A percentile compares a stretch with the other conserved stretches of the same genome.
Evolutionary conservation across 2,329 filamentous ascomycete species (phyloP).

Genomic region (Byssothecium circinans): DNA sequence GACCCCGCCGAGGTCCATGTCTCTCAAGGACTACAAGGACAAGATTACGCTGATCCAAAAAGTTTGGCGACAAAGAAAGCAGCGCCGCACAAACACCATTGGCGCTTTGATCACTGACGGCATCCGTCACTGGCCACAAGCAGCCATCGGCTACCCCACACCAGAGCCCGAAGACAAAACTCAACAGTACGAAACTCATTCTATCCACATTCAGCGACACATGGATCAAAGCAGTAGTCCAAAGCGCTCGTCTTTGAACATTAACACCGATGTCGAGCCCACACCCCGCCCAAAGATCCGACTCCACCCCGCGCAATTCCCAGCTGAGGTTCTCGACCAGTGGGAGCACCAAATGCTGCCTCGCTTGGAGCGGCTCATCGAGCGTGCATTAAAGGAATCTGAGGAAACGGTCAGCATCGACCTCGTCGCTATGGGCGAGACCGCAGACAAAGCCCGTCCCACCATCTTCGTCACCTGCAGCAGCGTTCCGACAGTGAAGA

Average conservation of each 20-base stretch:
- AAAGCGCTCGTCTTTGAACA: conserved; percentile 37
- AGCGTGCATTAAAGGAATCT: conserved; percentile 71
- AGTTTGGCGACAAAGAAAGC: conserved; percentile 41
- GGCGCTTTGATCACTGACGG: conserved; percentile 35
- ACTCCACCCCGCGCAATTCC: conserved; percentile 54
- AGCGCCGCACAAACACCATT: conserved; percentile 31
- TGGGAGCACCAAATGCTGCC: conserved; percentile 74
- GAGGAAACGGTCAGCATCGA: conserved; percentile 78
- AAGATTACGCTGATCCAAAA: conserved; percentile 44
- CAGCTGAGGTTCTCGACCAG: conserved; percentile 65
- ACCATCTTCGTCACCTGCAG: conserved; percentile 78
- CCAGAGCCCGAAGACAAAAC: conserved; percentile 31
- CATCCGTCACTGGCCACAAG: conserved; percentile 39
- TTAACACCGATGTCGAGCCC: conserved; percentile 35
- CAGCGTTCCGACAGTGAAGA: conserved; percentile 71
- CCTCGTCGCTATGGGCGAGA: conserved; percentile 72
- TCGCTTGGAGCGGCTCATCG: conserved; percentile 70
- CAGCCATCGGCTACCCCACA: conserved; percentile 36
- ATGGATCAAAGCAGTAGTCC: conserved; percentile 22
- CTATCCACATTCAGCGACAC: conserved; percentile 16
- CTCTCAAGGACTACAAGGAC: conserved; percentile 42
- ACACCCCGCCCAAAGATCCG: conserved; percentile 38
- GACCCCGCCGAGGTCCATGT: conserved; percentile 15
- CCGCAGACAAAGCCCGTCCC: conserved; percentile 65
- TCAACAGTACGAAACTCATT: conserved; percentile 6